Percentiles rank a stretch among this genome's conserved stretches.
These are phyloP conservation scores for Mikania micrantha DNA, from an alignment of 129 eudicot species.

Conservation along the genomic window DNA sequence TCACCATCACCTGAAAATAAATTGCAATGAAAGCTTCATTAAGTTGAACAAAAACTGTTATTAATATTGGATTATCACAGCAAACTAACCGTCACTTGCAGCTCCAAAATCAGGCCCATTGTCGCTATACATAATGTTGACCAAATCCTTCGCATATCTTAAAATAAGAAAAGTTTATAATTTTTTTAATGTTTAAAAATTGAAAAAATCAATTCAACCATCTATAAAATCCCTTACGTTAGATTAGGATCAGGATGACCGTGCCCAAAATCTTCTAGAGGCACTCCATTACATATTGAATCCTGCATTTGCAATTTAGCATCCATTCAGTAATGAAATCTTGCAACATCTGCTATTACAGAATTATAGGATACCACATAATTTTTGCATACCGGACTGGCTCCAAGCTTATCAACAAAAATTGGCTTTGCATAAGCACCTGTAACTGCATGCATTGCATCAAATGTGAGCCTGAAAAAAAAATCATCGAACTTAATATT, in stretches of 20 bases:
- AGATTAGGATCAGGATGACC: conserved; percentile 99
- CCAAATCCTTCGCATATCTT: conserved; percentile 96
- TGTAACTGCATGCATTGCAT: conserved; percentile 99
- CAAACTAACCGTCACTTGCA: conserved; percentile 93
- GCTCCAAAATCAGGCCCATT: conserved; percentile 97
- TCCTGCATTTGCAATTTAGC: conserved; percentile 38
- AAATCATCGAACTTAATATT: not conserved
- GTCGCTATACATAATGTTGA: conserved; percentile 75
- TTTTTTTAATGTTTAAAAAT: not conserved
- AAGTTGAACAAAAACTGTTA: not conserved
- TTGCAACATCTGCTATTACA: not conserved
- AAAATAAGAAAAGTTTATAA: conserved; percentile 19
- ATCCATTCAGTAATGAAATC: conserved; percentile 7
- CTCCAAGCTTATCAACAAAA: conserved; percentile 97
- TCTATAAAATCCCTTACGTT: conserved; percentile 55
- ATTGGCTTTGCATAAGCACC: conserved; percentile 99
- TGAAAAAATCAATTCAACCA: not conserved
- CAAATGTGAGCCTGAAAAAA: conserved; percentile 78
- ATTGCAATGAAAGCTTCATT: not conserved
- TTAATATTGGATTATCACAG: conserved; percentile 1
- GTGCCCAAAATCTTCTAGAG: conserved; percentile 96
- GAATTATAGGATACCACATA: not conserved
- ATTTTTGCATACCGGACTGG: conserved; percentile 50
- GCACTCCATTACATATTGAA: conserved; percentile 90
- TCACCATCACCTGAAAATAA: conserved; percentile 70